Evolutionary conservation across 1,139 yeast genomes (phyloP), one percentile per base, ranked within the genome.

Genomic region (Geotrichum restrictum): DNA sequence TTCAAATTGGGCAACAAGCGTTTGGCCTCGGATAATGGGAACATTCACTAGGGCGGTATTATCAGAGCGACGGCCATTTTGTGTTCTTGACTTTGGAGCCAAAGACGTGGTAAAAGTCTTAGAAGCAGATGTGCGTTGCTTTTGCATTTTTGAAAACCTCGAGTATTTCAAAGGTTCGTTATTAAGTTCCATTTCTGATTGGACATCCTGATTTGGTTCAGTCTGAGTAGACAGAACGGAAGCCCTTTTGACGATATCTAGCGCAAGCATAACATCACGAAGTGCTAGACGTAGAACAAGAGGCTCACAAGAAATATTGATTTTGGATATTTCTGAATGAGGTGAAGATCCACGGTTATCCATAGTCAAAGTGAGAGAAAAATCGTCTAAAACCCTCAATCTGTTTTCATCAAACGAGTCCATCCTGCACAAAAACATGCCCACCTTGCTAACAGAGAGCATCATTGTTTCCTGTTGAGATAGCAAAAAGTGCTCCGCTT

Each of bases 341-440:
- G 74, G 67, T 1, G 82, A 78, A 0, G 94, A 80, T 1, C 84
- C 85, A 41, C 91, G 74, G 13, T 79, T 75, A 63, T 91, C 97
- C 56, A 86, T 73, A 0, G 88, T 80, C 57, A 88, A 76, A 0
- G 91, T 81, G 6, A 89, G 70, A 1, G 95, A 85, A 68, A 93
- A 93, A 63, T 93, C 97, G 67, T 94, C 98, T 57, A 94, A 75
- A 37, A 94, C 78, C 56, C 96, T 74, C 50, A 91, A 73, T 46
- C 83, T 75, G 51, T 77, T 76, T 11, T 77, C 76, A 22, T 83
- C 82, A 53, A 77, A 76, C 10, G 79, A 69, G 59, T 84, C 78
- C 96, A 94, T 91, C 24, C 74, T 76, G 49, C 91, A 81, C 59
- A 93, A 72, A 62, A 86, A 94, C 83, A 94, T 81, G 1, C 98